Base-by-base conservation (phyloP, 306 rosid genomes). In the Elaeagnus macrophylla region DNA sequence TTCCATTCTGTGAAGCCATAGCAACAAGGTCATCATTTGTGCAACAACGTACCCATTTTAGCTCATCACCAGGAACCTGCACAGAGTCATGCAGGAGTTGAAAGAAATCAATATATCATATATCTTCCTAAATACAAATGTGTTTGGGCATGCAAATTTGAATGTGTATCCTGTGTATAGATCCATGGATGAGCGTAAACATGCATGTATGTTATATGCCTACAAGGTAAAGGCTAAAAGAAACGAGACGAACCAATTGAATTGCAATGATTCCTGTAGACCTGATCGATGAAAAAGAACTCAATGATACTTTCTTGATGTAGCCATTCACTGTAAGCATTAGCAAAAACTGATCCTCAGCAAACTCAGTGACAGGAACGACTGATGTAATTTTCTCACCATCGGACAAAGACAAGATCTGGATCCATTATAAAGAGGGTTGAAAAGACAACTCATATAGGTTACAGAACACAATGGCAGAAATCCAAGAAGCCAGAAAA, bases 21-120 rank as follows among this genome's bases (percentile, higher is more conserved):
- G 96, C 99, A 65, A 87, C 96, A 65, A 82, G 81, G 65, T 91
- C 89, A 48, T 87, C 82, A 61, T 91, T 87, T 68, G 94, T 69
- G 79, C 99, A 91, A 65, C 71, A 61, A 32, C 95, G 95, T 57
- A 91, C 99, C 99, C 99, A 91, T 79, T 87, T 91, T 59, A 91
- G 83, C 74, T 91, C 95, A 69, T 91, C 99, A 48, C 85, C 94
- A 46, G 83, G 83, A 76, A 91, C 99, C 99, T 87, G 73, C 51
- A 39, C 72, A 52, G 39, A 52, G 39, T 54, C 54, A 68, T 79
- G 56, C 14, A 67, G 57, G 43, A 75, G 50, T 61, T 66, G 46
- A 72, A 69, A 12, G 54, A 62, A 18, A 61, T 37, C 39, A 47
- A 38, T 54, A 73, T 39, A 45, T n/a, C n/a, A 38, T 54, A 73